Conservation (phyloP, 75 land plant species). For the Cryptomeria japonica region DNA sequence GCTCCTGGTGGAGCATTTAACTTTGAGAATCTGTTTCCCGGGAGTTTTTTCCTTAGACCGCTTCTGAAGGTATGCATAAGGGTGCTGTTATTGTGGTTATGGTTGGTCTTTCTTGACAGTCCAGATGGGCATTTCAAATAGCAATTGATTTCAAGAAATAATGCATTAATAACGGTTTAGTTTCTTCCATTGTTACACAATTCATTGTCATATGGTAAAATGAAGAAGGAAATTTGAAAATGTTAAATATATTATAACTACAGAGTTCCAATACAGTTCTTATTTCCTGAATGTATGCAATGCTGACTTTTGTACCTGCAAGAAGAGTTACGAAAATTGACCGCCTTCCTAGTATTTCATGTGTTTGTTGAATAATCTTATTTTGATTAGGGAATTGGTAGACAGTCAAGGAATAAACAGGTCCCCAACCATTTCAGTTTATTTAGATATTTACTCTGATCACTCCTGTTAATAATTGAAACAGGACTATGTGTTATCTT, state of each 20-base stretch:
- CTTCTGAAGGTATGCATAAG: slow-evolving; percentile 67
- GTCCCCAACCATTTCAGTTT: too few relatives aligned
- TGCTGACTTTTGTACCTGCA: neutral
- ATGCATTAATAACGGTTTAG: neutral
- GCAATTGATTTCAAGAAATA: neutral
- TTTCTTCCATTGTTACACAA: neutral
- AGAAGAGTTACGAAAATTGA: neutral
- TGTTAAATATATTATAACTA: neutral
- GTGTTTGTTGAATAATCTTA: neutral
- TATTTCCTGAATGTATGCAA: neutral
- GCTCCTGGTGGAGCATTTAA: slow-evolving; percentile 57
- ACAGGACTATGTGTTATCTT: too few relatives aligned
- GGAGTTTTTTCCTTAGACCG: slow-evolving; percentile 94
- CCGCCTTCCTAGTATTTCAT: neutral
- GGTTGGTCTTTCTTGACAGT: neutral
- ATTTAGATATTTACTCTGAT: too few relatives aligned
- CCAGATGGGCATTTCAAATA: neutral
- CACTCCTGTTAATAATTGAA: too few relatives aligned
- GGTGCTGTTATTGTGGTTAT: neutral
- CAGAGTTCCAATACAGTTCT: neutral
- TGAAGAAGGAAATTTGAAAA: neutral
- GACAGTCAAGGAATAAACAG: too few relatives aligned
- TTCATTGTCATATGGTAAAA: neutral
- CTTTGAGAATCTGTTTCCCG: slow-evolving; percentile 86
- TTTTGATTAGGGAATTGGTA: too few relatives aligned